A percentile compares a stretch with the other conserved stretches of the same genome.
These are phyloP conservation scores for Cutaneotrichosporon sp. DNA, from an alignment of 1,284 basidiomycete species.

Conservation along the genomic window DNA sequence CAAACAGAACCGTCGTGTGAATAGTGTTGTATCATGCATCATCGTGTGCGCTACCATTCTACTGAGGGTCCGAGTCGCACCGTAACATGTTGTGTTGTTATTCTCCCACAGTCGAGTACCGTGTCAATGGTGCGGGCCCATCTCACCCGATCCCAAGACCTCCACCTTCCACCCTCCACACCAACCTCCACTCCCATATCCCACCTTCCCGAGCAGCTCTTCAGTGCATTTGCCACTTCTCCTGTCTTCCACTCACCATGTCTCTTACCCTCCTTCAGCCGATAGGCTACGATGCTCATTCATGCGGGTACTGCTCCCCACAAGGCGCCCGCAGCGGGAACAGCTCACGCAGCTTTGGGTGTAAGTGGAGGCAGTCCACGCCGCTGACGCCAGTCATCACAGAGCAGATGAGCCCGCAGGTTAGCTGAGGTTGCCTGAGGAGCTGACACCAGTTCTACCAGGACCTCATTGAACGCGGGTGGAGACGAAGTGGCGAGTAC, in stretches of 20 bases:
- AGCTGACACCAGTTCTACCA: slow-evolving; percentile 51
- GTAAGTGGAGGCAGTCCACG: slow-evolving; percentile 31
- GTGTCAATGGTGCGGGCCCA: no score
- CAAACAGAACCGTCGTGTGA: background rate
- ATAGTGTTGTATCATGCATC: background rate
- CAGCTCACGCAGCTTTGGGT: slow-evolving; percentile 52
- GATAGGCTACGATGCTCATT: slow-evolving; percentile 43
- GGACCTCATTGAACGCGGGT: slow-evolving; percentile 76
- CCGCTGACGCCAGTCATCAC: slow-evolving; percentile 21
- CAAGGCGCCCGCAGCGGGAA: slow-evolving; percentile 38
- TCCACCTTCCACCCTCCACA: slow-evolving; percentile 1
- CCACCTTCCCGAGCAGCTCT: no score
- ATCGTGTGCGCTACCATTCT: background rate
- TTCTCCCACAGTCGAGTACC: no score
- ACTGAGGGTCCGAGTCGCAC: background rate
- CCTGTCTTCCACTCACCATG: slow-evolving; percentile 15
- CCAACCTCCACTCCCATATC: background rate
- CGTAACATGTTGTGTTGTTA: no score
- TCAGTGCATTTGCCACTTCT: background rate
- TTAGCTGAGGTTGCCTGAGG: slow-evolving; percentile 13
- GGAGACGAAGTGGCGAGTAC: slow-evolving; percentile 79
- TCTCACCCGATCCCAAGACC: background rate
- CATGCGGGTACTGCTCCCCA: slow-evolving; percentile 57
- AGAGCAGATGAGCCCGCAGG: slow-evolving; percentile 39
- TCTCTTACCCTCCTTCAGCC: slow-evolving; percentile 39